phyloP scores from a whole-genome alignment of 768 basidiomycete species.

The Galerina marginata region DNA sequence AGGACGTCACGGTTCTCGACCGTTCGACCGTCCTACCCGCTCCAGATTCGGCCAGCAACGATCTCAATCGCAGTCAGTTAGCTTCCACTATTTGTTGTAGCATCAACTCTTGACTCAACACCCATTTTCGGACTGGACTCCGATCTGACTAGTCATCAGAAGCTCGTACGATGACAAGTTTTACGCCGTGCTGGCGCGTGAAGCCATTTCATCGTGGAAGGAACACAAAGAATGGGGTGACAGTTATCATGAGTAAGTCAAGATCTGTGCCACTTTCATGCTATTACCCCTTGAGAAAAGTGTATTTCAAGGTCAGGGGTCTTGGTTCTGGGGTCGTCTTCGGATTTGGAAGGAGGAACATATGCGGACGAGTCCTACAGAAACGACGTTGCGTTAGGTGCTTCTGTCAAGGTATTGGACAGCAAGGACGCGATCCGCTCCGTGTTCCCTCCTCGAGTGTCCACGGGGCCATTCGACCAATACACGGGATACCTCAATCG shows the following conservation, averaged over 20 bases:
- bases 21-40: constrained; percentile 73
- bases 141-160: constrained; percentile 62
- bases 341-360: constrained; percentile 27
- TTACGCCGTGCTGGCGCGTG: constrained; percentile 72
- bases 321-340: constrained; percentile 53
- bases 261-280: constrained; percentile 20
- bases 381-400: constrained; percentile 68
- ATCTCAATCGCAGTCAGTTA: constrained; percentile 53
- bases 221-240: constrained; percentile 67
- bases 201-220: constrained; percentile 82
- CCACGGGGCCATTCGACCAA: constrained; percentile 39
- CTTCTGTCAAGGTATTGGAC: constrained; percentile 47
- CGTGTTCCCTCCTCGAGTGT: constrained; percentile 51
- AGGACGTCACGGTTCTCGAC: constrained; percentile 77
- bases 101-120: neutral
- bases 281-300: neutral
- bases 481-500: constrained; percentile 70
- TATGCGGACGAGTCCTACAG: constrained; percentile 61
- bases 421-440: constrained; percentile 46
- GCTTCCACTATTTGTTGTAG: neutral
- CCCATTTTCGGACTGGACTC: neutral
- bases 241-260: constrained; percentile 80
- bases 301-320: constrained; percentile 65
- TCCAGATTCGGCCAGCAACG: constrained; percentile 76
- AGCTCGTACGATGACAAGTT: constrained; percentile 73